Base-by-base conservation (phyloP, 768 basidiomycete genomes). In the Cantharellus cinnabarinus region DNA sequence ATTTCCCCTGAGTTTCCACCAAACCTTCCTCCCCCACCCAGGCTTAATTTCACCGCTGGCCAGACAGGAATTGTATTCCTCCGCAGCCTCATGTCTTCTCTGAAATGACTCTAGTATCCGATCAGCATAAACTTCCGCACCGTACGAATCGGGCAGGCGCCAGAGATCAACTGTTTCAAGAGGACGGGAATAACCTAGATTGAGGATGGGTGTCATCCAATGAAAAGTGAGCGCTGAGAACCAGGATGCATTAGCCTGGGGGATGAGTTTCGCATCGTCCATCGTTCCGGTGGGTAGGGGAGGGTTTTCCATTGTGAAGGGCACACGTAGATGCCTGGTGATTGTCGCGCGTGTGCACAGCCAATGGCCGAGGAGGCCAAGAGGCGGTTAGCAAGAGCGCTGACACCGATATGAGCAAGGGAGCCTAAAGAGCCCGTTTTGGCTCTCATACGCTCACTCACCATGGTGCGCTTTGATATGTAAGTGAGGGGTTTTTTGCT, bases 111-210 rank as follows among this genome's bases (percentile, higher is more conserved):
- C 69, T 29, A 76, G 72, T 42, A 94, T 83, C 41, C 74, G 71
- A 1, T 77, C 71, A 2, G 85, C 82, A 42, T 89, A 78, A 14
- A 70, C 65, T 1, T 72, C 7, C 7, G 52, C 52, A 14, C 7
- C 10, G 52, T 37, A 37, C 7, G 52, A 54, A 54, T 10, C 52
- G 38, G 14, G 14, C 52, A 54, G 7, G 10, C 35, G 10, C 52
- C 52, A 54, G 7, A 54, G 52, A 54, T 54, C 52, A 7, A 7
- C 35, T 10, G 52, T 37, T 65, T 84, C 82, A 10, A 89, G 71
- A 1, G 83, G 81, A 38, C 85, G 73, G 65, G 83, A 80, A 65
- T 81, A 85, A 0, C 83, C 83, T 42, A 81, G 70, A 5, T 72
- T 71, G 77, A 79, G 60, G 35, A 73, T 67, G 2, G 71, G 70